Percentiles rank a stretch among this genome's conserved stretches.
Evolutionary conservation across 495 filamentous ascomycete genomes (phyloP).

Genomic region (Daldinia childiae): DNA sequence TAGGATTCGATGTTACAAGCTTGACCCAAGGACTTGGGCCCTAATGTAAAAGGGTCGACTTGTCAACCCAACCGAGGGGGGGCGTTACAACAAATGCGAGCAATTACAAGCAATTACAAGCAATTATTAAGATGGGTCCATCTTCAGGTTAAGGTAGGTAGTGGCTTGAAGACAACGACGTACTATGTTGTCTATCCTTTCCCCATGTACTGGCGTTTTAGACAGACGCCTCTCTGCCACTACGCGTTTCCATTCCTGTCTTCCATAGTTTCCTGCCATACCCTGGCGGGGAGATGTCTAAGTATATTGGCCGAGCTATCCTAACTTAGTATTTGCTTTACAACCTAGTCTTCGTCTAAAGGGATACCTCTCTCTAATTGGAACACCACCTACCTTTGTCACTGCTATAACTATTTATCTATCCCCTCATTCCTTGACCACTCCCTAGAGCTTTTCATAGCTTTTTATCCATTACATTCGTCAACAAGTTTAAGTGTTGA

Average conservation of each 20-base stretch:
- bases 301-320: slow-evolving; percentile 46
- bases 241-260: slow-evolving; percentile 44
- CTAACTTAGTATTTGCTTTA: slow-evolving; percentile 38
- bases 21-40: slow-evolving; percentile 33
- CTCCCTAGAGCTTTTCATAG: slow-evolving; percentile 26
- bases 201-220: slow-evolving; percentile 39
- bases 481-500: slow-evolving; percentile 16
- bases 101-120: slow-evolving; percentile 41
- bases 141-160: slow-evolving; percentile 36
- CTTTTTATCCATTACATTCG: slow-evolving; percentile 30
- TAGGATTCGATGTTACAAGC: slow-evolving; percentile 35
- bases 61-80: slow-evolving; percentile 40
- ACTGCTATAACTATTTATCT: slow-evolving; percentile 43
- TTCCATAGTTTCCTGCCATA: slow-evolving; percentile 38
- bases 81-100: slow-evolving; percentile 34
- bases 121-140: slow-evolving; percentile 35
- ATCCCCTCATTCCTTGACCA: slow-evolving; percentile 43
- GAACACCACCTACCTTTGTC: slow-evolving; percentile 31
- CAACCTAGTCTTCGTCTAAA: slow-evolving; percentile 23
- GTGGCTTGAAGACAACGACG: slow-evolving; percentile 46
- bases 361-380: slow-evolving; percentile 40
- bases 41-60: slow-evolving; percentile 40
- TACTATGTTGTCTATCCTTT: slow-evolving; percentile 35
- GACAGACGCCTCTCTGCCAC: slow-evolving; percentile 38
- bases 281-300: slow-evolving; percentile 45